A percentile compares a stretch with the other conserved stretches of the same genome.
Evolutionary conservation across 176 grass and related monocot species (phyloP).

Genomic region (Microstegium vimineum): DNA sequence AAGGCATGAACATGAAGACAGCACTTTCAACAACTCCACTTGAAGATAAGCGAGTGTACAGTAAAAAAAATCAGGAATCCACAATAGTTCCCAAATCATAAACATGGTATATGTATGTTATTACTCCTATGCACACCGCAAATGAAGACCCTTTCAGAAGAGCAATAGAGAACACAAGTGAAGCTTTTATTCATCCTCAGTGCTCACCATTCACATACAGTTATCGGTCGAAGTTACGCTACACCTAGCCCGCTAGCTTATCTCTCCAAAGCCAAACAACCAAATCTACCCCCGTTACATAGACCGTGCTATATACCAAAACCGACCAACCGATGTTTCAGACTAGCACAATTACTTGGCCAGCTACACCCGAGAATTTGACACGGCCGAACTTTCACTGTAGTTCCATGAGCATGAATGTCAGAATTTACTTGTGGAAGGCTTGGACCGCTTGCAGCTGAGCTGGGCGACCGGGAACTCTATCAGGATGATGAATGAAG

Average conservation of each 20-base stretch:
- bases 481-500: constrained; percentile 73
- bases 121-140: background rate
- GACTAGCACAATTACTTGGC: background rate
- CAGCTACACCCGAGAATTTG: background rate
- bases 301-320: background rate
- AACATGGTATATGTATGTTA: too few species aligned
- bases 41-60: too few species aligned
- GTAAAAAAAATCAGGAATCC: too few species aligned
- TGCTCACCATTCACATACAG: constrained; percentile 15
- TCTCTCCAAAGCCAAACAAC: background rate
- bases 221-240: constrained; percentile 27
- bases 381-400: constrained; percentile 5
- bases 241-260: constrained; percentile 30
- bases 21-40: too few species aligned
- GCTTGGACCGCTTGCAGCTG: constrained; percentile 42
- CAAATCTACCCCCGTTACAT: background rate
- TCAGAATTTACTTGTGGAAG: constrained; percentile 51
- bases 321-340: background rate
- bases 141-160: background rate
- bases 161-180: background rate
- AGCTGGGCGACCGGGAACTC: constrained; percentile 69
- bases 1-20: too few species aligned
- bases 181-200: constrained; percentile 22
- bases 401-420: background rate
- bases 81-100: too few species aligned